Conservation (phyloP, 257 asterid genomes). For the Apocynum venetum region DNA sequence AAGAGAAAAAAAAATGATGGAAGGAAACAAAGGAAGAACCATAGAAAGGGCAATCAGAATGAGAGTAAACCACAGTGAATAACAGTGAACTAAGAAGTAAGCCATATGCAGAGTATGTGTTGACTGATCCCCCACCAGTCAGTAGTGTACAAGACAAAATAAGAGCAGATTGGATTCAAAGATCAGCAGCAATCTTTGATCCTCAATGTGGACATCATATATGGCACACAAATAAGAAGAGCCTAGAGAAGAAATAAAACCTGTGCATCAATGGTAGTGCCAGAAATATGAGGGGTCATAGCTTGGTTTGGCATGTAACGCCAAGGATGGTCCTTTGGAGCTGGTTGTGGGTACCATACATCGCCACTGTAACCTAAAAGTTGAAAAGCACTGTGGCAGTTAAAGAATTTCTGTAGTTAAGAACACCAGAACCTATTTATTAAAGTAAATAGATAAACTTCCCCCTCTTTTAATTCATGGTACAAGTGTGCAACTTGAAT, state of each 20-base stretch:
- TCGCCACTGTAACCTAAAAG: slow-evolving; percentile 90
- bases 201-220: neutral
- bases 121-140: neutral
- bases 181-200: neutral
- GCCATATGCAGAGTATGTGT: neutral
- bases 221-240: neutral
- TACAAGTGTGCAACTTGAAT: neutral
- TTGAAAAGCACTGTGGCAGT: neutral
- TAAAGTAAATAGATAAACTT: neutral
- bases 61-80: neutral
- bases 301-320: slow-evolving; percentile 99
- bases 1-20: neutral
- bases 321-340: slow-evolving; percentile 99
- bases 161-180: neutral
- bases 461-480: neutral
- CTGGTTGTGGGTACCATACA: slow-evolving; percentile 99
- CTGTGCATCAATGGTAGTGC: slow-evolving; percentile 97
- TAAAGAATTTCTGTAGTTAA: neutral
- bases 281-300: slow-evolving; percentile 97
- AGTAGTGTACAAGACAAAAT: neutral
- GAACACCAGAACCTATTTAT: neutral
- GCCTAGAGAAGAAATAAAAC: slow-evolving; percentile 25
- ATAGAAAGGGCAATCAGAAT: neutral
- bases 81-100: neutral
- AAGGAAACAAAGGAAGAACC: neutral